These are phyloP conservation scores for Gynandropsis gynandra DNA, from an alignment of 345 rosid genomes.

Conservation along the genomic window DNA sequence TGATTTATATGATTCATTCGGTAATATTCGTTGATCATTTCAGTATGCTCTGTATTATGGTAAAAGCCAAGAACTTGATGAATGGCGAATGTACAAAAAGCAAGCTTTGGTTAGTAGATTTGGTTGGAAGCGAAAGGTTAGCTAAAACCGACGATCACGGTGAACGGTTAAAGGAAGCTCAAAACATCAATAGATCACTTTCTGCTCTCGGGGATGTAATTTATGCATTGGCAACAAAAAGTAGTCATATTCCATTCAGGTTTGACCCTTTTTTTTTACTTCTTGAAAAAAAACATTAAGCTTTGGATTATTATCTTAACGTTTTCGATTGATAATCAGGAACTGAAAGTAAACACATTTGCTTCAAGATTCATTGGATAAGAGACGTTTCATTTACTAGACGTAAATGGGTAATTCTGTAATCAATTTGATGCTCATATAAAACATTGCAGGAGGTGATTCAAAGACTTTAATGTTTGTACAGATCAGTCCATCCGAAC, in stretches of 20 bases:
- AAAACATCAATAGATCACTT: slow-evolving; percentile 83
- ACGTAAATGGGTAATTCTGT: too few relatives aligned
- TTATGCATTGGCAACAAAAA: slow-evolving; percentile 83
- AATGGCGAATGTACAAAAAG: too few relatives aligned
- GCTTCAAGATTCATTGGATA: slow-evolving; percentile 94
- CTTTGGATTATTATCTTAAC: slow-evolving; percentile 18
- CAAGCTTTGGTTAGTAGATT: too few relatives aligned
- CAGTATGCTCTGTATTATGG: too few relatives aligned
- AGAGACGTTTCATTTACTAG: slow-evolving; percentile 9
- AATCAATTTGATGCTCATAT: too few relatives aligned
- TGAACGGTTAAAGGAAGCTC: slow-evolving; percentile 93
- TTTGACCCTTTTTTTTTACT: too few relatives aligned
- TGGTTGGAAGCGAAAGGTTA: too few relatives aligned
- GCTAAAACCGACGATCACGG: slow-evolving; percentile 84
- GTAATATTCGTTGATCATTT: slow-evolving; percentile 12
- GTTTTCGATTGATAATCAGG: slow-evolving; percentile 37
- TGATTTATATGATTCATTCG: background rate
- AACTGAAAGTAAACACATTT: slow-evolving; percentile 92
- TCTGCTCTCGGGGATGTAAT: slow-evolving; percentile 99
- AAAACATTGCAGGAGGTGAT: slow-evolving; percentile 94
- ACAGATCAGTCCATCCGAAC: too few relatives aligned
- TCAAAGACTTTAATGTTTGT: too few relatives aligned
- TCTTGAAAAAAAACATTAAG: too few relatives aligned
- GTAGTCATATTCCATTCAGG: slow-evolving; percentile 92
- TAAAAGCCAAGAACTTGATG: too few relatives aligned